Percentiles rank a stretch among this genome's conserved stretches.
Evolutionary conservation across 306 rosid species (phyloP).

Genomic region (Mucuna pruriens): DNA sequence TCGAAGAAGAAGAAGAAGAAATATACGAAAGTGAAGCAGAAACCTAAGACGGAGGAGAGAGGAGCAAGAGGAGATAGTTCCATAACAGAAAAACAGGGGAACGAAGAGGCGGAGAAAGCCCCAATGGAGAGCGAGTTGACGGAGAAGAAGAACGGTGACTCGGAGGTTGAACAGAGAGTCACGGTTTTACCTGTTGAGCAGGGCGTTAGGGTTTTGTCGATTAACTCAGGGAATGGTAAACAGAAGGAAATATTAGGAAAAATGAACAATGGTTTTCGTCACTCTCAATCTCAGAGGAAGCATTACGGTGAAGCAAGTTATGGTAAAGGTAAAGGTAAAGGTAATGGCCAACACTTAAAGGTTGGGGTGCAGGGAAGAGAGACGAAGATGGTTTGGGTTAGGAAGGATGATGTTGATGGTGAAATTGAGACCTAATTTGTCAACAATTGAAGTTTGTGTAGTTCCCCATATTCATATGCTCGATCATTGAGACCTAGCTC

Average conservation of each 20-base stretch:
- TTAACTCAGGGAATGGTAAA: slow-evolving; percentile 23
- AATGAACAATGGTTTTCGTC: background rate
- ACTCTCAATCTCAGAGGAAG: slow-evolving; percentile 1
- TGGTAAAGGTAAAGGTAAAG: background rate
- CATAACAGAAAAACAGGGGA: background rate
- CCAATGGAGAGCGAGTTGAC: background rate
- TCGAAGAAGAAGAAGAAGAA: background rate
- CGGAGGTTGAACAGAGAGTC: no score
- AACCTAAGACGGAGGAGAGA: background rate
- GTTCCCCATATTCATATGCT: no score
- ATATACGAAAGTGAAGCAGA: background rate
- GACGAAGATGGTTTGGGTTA: slow-evolving; percentile 60
- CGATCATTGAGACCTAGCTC: no score
- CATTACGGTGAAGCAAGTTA: background rate
- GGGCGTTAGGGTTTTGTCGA: slow-evolving; percentile 34
- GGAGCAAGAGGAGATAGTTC: background rate
- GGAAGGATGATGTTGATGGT: slow-evolving; percentile 39
- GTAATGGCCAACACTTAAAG: background rate
- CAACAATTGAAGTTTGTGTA: background rate
- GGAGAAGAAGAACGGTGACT: background rate
- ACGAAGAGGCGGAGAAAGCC: slow-evolving; percentile 7
- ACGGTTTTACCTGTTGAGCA: no score
- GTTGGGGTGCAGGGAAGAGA: background rate
- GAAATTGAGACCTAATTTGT: slow-evolving; percentile 31
- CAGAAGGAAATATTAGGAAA: background rate